Conservation (phyloP, 441 rosid genomes). For the Hura crepitans region DNA sequence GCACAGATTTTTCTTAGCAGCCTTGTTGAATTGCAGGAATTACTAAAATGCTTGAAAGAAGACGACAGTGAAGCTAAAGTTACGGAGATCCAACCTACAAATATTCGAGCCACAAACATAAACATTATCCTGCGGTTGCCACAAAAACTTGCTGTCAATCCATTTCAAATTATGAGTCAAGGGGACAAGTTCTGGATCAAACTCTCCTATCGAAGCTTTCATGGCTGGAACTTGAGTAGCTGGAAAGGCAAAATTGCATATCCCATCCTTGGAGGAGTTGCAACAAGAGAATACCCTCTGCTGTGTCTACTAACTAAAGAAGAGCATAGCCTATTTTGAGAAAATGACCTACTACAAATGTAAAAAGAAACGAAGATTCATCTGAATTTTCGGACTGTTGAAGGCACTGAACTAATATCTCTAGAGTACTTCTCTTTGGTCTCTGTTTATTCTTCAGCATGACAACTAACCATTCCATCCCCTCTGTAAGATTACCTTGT, state of each 20-base stretch:
- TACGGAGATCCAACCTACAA: not conserved
- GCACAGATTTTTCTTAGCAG: not conserved
- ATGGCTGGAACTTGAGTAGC: not conserved
- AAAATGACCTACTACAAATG: conserved; percentile 31
- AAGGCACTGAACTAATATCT: conserved; percentile 23
- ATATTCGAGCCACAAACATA: not conserved
- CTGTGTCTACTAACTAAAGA: conserved; percentile 28
- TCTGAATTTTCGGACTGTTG: conserved; percentile 29
- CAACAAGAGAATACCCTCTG: conserved; percentile 14
- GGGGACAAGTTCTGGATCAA: not conserved
- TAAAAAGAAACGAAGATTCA: conserved; percentile 31
- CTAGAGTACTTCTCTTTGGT: conserved; percentile 27
- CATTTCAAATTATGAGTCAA: not conserved
- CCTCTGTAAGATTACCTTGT: conserved; percentile 28
- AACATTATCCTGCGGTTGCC: no score
- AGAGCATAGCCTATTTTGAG: conserved; percentile 20
- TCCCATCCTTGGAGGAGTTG: not conserved
- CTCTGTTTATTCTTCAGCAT: conserved; percentile 29
- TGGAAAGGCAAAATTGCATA: not conserved
- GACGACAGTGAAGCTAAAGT: not conserved
- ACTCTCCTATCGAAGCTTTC: not conserved
- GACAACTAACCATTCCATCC: conserved; percentile 29
- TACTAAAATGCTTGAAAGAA: not conserved
- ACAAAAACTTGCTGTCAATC: no score
- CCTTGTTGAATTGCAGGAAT: not conserved